Base-by-base conservation (phyloP, 495 filamentous ascomycete species). In the Aspergillus funiculosus region DNA sequence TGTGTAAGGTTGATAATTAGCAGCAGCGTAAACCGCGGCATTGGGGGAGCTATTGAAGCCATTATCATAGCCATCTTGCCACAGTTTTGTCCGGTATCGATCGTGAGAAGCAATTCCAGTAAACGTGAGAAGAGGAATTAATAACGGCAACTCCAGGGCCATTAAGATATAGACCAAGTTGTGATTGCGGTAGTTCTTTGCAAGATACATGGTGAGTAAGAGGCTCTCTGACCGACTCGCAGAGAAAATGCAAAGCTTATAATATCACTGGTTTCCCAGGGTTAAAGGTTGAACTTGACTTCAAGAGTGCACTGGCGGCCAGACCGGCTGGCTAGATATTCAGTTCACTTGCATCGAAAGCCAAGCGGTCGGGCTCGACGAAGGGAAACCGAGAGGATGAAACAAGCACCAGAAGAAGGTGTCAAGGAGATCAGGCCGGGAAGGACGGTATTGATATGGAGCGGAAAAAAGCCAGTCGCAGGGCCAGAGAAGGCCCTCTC, bases 11-110 rank as follows among this genome's bases (percentile, higher is more conserved):
- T 72, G 66, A 56, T 89, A 78, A 54, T 94, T 95, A 30, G 88
- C 83, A 46, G 79, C 79, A 13, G 83, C 81, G 58, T 89, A 95
- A 17, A 91, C 53, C 5, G 83, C 71, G 53, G 82, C 73, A 28
- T 71, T 72, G 15, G 89, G 89, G 47, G 80, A 77, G 51, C 87
- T 92, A 64, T 94, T 94, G 75, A 87, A 89, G 38, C 83, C 81
- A 55, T 87, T 78, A 31, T 87, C 73, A 36, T 72, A 75, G 36
- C 89, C 89, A 58, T 92, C 82, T 54, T 80, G 72, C 89, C 89
- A 96, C 57, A 95, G 65, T 42, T 73, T 76, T 5, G 86, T 85
- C 15, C 85, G 79, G 60, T 87, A 95, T 35, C 81, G 65, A 64
- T 94, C 76, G 41, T 89, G 87, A 18, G 81, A 78, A 42, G 87